A percentile compares a stretch with the other conserved stretches of the same genome.
Evolutionary conservation across 2,329 filamentous ascomycete genomes (phyloP).

Genomic region (Claviceps humidiphila): DNA sequence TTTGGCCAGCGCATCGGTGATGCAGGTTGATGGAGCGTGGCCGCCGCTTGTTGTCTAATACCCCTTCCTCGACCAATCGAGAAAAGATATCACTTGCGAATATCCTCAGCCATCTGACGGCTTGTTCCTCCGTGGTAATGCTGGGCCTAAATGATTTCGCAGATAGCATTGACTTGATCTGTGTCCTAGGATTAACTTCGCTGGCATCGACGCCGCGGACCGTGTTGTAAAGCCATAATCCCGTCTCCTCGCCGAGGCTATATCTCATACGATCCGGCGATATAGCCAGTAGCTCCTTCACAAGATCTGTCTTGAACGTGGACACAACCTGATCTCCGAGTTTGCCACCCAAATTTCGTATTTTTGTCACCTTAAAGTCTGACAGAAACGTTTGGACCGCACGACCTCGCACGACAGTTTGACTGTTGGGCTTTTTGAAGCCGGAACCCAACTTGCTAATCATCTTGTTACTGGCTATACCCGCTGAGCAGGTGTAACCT

Average conservation of each 20-base stretch:
- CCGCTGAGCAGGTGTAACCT: constrained; percentile 83
- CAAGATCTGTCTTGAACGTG: constrained; percentile 67
- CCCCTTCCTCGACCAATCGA: constrained; percentile 78
- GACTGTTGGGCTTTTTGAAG: constrained; percentile 84
- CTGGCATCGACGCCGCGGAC: constrained; percentile 77
- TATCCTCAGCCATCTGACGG: constrained; percentile 73
- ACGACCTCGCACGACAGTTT: constrained; percentile 84
- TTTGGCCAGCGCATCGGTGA: constrained; percentile 61
- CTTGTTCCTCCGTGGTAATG: constrained; percentile 68
- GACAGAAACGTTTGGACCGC: constrained; percentile 68
- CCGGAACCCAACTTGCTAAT: constrained; percentile 85
- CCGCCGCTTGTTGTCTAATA: constrained; percentile 72
- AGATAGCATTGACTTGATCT: constrained; percentile 95
- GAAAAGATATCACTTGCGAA: constrained; percentile 87
- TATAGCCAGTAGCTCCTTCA: constrained; percentile 61
- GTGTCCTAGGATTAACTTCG: constrained; percentile 80
- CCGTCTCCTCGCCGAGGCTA: constrained; percentile 72
- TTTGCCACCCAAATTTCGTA: constrained; percentile 89
- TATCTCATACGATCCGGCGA: constrained; percentile 63
- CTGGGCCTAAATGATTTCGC: constrained; percentile 87
- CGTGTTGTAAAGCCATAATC: constrained; percentile 70
- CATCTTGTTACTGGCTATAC: constrained; percentile 86
- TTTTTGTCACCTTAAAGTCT: constrained; percentile 86
- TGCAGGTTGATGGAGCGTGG: constrained; percentile 80
- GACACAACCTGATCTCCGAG: constrained; percentile 74